Evolutionary conservation across 2,329 filamentous ascomycete species (phyloP).

Genomic region (Colletotrichum filicis): DNA sequence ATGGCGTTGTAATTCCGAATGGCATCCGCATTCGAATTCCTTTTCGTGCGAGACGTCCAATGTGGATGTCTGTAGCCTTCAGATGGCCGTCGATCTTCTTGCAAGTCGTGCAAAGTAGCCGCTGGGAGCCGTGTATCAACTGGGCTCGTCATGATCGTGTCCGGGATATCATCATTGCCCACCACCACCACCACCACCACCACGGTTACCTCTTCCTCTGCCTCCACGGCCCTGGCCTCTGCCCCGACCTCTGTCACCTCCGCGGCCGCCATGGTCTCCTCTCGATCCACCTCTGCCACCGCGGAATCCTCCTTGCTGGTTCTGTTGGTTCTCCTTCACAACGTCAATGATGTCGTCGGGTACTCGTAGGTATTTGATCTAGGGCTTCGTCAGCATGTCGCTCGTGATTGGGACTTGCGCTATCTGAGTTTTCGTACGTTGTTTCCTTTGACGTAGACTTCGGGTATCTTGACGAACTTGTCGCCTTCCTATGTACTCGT

Average conservation of each 20-base stretch:
- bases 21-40: background rate
- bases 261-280: slow-evolving; percentile 67
- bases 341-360: slow-evolving; percentile 96
- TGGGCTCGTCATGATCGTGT: slow-evolving; percentile 6
- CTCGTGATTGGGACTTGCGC: background rate
- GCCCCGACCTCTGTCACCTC: slow-evolving; percentile 66
- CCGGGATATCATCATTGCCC: slow-evolving; percentile 16
- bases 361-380: slow-evolving; percentile 99
- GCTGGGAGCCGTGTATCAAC: background rate
- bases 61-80: background rate
- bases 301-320: slow-evolving; percentile 70
- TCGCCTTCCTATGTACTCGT: slow-evolving; percentile 79
- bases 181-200: slow-evolving; percentile 22
- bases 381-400: slow-evolving; percentile 38
- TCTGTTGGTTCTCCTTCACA: slow-evolving; percentile 91
- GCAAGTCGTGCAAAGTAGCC: background rate
- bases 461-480: slow-evolving; percentile 89
- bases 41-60: background rate
- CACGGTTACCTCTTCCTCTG: slow-evolving; percentile 28
- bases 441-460: slow-evolving; percentile 97
- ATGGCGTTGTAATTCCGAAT: background rate
- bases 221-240: slow-evolving; percentile 57
- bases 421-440: slow-evolving; percentile 72
- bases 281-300: slow-evolving; percentile 72
- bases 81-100: background rate